Base-by-base conservation (phyloP, 2,329 filamentous ascomycete species). In the Xylariomycetidae sp. region DNA sequence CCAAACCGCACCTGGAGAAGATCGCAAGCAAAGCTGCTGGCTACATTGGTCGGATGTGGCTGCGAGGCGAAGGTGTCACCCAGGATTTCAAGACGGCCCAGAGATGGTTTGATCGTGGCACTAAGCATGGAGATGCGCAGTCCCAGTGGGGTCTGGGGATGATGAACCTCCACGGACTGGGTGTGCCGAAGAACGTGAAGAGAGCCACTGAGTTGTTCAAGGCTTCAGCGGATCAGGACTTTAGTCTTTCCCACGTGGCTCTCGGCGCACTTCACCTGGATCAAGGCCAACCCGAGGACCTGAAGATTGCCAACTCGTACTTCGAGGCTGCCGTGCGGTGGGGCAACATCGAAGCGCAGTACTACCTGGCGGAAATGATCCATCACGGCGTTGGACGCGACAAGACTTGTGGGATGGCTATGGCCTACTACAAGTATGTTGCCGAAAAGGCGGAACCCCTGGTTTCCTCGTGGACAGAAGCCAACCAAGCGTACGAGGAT, bases 361-460 rank as follows among this genome's bases (percentile, higher is more conserved):
- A 95, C 61, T 94, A 94, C 56, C 75, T 95, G 4, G 89, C 86
- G 2, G 89, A 95, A 60, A 78, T 95, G 66, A 82, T 80, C 16
- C 76, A 89, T 47, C 76, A 85, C 42, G 88, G 85, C 0, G 74
- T 93, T 19, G 87, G 85, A 5, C 73, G 85, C 22, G 85, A 94
- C 44, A 79, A 80, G 46, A 81, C 82, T 10, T 95, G 89, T 50
- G 72, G 70, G 6, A 71, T 85, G 37, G 87, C 89, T 2, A 72
- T 86, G 25, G 74, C 74, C 10, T 93, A 92, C 56, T 95, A 95
- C 63, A 88, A 88, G 59, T 74, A 72, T 44, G 83, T 88, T 8
- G 78, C 82, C 3, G 83, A 88, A 55, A 79, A 76, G 48, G 79
- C 79, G 3, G 83, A 88, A 54, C 70, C 73, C 2, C 59, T 87